A percentile compares a stretch with the other conserved stretches of the same genome.
phyloP scores from a whole-genome alignment of 768 basidiomycete genomes.

The Amanita pallidorosea region DNA sequence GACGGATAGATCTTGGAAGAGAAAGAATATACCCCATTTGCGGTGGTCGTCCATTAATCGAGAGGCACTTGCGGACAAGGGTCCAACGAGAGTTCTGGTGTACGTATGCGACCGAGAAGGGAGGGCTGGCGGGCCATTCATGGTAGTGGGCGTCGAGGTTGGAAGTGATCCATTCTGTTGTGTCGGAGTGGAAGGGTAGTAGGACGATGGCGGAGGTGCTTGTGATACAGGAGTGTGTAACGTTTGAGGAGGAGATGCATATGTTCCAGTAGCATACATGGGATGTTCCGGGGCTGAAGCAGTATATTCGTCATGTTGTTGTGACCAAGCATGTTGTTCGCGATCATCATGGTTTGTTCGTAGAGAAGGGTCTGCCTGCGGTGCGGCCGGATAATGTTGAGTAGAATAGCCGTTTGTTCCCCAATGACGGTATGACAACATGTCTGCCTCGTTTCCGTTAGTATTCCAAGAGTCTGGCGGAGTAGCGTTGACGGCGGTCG shows the following conservation, averaged over 20 bases:
- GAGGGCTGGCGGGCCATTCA: conserved; percentile 21
- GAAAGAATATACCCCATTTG: conserved; percentile 83
- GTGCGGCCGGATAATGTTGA: conserved; percentile 16
- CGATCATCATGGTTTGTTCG: conserved; percentile 25
- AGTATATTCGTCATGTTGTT: conserved; percentile 8
- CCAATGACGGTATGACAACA: conserved; percentile 42
- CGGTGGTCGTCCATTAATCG: conserved; percentile 78
- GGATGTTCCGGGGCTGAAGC: conserved; percentile 13
- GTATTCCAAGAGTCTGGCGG: conserved; percentile 20
- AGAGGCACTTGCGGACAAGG: conserved; percentile 78
- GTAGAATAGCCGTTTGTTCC: conserved; percentile 26
- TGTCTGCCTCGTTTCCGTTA: conserved; percentile 17
- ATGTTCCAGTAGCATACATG: conserved; percentile 16
- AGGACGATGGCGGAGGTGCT: conserved; percentile 1
- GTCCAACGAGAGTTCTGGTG: conserved; percentile 84
- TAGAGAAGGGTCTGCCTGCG: conserved; percentile 30
- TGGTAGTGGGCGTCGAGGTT: conserved; percentile 27
- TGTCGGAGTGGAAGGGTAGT: conserved; percentile 19
- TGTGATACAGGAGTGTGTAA: background rate
- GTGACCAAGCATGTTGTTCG: conserved; percentile 24
- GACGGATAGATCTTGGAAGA: conserved; percentile 90
- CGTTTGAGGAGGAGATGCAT: conserved; percentile 3
- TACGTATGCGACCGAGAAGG: conserved; percentile 42
- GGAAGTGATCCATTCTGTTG: conserved; percentile 19
- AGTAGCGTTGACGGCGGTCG: conserved; percentile 1